Evolutionary conservation across 805 yeast genomes (phyloP), one percentile per base, ranked within the genome.

Genomic region (Starmerella potacharoeniae): DNA sequence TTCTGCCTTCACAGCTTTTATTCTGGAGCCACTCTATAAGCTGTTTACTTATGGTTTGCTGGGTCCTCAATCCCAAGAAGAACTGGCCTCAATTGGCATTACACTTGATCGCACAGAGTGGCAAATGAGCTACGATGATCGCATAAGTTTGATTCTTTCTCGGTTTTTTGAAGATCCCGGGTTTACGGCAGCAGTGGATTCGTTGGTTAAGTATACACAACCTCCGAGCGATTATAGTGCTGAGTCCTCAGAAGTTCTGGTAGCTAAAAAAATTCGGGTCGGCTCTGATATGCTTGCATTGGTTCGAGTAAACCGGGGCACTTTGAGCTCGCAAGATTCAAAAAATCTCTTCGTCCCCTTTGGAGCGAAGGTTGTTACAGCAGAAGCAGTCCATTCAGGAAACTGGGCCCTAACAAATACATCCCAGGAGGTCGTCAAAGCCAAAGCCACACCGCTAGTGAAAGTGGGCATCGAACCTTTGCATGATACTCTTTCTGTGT

Each of bases 401-500:
- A 48, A 37, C 28, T 48, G 51, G 51, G 43, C 43, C 4, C 13
- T 48, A 6, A 71, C 74, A 10, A 17, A 28, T 6, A 42, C 45
- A 5, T 6, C 31, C 3, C 16, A 28, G 7, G 28, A 13, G 4
- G 17, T 17, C 11, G 10, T 5, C 17, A 16, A 36, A 7, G 10
- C 28, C 22, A 13, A 29, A 8, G 5, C 10, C 22, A 31, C 11
- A 6, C 35, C 40, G 6, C 30, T 44, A 9, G 79, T 86, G 63
- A 87, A 88, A 63, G 78, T 91, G 3, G 89, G 95, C 0, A 77
- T 91, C 17, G 95, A 89, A 64, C 95, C 97, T 0, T 74, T 77
- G 14, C 74, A 77, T 31, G 95, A 90, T 55, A 69, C 86, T 16
- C 91, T 95, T 0, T 77, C 77, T 57, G 29, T 22, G 5, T 2